Conservation (phyloP, 2,329 filamentous ascomycete species). For the Pochonia chlamydosporia region DNA sequence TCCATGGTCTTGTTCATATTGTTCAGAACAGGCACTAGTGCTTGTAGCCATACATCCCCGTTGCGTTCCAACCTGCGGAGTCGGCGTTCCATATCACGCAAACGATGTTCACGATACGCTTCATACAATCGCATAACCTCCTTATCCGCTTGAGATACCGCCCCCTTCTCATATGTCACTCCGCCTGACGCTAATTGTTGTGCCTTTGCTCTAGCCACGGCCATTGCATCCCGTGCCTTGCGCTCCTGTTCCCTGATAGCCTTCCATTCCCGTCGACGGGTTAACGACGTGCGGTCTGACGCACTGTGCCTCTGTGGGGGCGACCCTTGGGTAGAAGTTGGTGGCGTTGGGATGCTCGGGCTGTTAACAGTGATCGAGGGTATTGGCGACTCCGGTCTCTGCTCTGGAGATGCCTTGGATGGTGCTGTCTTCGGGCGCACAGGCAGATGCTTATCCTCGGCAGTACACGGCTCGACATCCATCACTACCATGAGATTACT, state of each 20-base stretch:
- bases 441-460: constrained; percentile 4
- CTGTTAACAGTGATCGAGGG: neutral
- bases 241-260: constrained; percentile 21
- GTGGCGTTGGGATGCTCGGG: constrained; percentile 22
- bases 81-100: constrained; percentile 42
- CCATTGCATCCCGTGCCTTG: constrained; percentile 15
- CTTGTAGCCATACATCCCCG: constrained; percentile 38
- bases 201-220: constrained; percentile 15
- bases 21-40: constrained; percentile 39
- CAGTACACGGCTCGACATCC: constrained; percentile 26
- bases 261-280: constrained; percentile 28
- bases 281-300: constrained; percentile 23
- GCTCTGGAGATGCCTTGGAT: neutral
- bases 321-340: constrained; percentile 22
- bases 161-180: constrained; percentile 18
- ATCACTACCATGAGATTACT: constrained; percentile 34
- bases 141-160: constrained; percentile 20
- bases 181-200: constrained; percentile 14
- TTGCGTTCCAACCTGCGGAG: constrained; percentile 40
- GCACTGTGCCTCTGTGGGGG: constrained; percentile 17
- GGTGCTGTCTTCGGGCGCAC: neutral
- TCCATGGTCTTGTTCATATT: constrained; percentile 34
- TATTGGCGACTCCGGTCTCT: neutral
- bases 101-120: constrained; percentile 33
- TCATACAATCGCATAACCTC: constrained; percentile 34